A percentile compares a stretch with the other conserved stretches of the same genome.
Evolutionary conservation across 805 yeast genomes (phyloP).

Genomic region (Pichia pseudocactophila): DNA sequence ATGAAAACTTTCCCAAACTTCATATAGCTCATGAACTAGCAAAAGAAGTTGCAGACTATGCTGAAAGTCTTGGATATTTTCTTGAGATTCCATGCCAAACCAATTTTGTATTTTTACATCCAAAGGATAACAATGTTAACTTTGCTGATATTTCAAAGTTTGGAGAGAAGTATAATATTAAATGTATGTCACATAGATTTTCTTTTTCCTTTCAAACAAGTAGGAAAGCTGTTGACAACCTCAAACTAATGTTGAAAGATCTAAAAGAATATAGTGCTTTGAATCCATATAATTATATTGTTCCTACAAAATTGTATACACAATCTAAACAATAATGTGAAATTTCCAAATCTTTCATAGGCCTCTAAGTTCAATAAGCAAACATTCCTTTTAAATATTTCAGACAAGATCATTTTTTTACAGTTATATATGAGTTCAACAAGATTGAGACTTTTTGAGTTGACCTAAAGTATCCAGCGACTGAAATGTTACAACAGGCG

Average conservation of each 20-base stretch:
- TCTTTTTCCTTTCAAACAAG: conserved; percentile 72
- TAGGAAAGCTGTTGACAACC: conserved; percentile 43
- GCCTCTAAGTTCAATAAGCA: no score
- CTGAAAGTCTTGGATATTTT: conserved; percentile 42
- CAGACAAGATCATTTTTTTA: no score
- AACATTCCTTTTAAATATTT: no score
- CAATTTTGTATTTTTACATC: conserved; percentile 73
- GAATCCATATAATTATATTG: conserved; percentile 35
- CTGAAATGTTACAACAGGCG: no score
- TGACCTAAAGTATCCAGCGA: no score
- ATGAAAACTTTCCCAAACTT: conserved; percentile 58
- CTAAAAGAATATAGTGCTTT: conserved; percentile 43
- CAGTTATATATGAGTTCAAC: no score
- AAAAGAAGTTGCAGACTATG: conserved; percentile 41
- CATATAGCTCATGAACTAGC: conserved; percentile 43
- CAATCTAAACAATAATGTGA: no score
- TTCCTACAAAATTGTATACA: conserved; percentile 1
- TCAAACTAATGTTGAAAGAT: conserved; percentile 51
- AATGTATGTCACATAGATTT: conserved; percentile 62
- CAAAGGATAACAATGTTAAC: conserved; percentile 43
- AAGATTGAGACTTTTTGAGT: no score
- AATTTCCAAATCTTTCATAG: no score
- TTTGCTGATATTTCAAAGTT: conserved; percentile 28
- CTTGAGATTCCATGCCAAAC: conserved; percentile 75
- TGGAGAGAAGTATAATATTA: conserved; percentile 53